phyloP scores from a whole-genome alignment of 2,329 filamentous ascomycete species.

The Beauveria caledonica region DNA sequence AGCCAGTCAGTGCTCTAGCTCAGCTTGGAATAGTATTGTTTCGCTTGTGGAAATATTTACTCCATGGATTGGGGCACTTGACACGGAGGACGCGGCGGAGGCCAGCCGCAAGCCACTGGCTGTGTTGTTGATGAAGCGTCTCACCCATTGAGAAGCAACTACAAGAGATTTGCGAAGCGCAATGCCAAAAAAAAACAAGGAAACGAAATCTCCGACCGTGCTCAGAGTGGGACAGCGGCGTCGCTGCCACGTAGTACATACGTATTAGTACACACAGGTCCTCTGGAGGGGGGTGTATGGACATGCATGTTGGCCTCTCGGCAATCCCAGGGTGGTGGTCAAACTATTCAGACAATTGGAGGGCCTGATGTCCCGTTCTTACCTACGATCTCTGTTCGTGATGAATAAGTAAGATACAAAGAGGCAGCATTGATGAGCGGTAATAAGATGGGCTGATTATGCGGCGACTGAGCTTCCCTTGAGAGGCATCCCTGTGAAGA shows the following conservation, averaged over 20 bases:
- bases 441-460: constrained; percentile 1
- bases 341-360: background rate
- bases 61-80: background rate
- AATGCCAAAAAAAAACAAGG: constrained; percentile 4
- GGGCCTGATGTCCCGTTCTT: background rate
- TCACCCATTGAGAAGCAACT: background rate
- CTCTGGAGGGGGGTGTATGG: background rate
- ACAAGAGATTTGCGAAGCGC: background rate
- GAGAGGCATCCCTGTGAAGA: background rate
- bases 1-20: background rate
- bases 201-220: constrained; percentile 9
- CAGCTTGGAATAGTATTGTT: constrained; percentile 3
- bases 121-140: background rate
- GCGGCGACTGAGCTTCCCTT: background rate
- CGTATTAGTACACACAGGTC: background rate
- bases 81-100: background rate
- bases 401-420: background rate
- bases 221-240: constrained; percentile 8
- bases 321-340: background rate
- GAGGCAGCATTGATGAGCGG: background rate
- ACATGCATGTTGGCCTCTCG: background rate
- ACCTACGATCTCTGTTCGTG: background rate
- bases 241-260: constrained; percentile 4
- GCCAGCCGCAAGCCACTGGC: background rate
- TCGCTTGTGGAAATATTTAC: background rate